Conservation (phyloP, 192 early-diverging fungal genomes). For the Lobosporangium transversale region DNA sequence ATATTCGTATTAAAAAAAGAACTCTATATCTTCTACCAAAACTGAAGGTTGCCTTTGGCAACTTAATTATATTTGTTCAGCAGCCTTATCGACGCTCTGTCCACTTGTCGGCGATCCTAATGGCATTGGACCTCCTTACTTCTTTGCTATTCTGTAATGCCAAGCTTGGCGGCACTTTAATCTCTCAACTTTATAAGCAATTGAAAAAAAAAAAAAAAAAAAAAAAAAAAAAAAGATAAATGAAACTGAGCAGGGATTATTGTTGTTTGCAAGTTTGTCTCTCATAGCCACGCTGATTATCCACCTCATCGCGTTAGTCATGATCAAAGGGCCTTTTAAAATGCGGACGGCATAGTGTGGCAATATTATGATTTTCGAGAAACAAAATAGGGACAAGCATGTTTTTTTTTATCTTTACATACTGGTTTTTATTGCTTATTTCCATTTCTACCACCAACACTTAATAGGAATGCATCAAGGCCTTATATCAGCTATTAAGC, state of each 20-base stretch:
- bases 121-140: conserved; percentile 88
- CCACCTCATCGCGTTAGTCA: conserved; percentile 90
- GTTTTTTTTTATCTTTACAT: conserved; percentile 99
- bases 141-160: conserved; percentile 96
- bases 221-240: too few species aligned
- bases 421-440: conserved; percentile 83
- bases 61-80: conserved; percentile 91
- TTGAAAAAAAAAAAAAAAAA: too few species aligned
- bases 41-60: conserved; percentile 52
- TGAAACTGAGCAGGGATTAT: neutral
- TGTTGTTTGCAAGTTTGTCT: neutral
- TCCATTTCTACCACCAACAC: conserved; percentile 89
- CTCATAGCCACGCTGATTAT: conserved; percentile 88
- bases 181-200: conserved; percentile 85
- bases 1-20: too few species aligned
- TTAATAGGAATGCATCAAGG: conserved; percentile 86
- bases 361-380: neutral
- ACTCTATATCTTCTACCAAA: conserved; percentile 24
- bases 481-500: conserved; percentile 87
- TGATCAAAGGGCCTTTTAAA: conserved; percentile 67
- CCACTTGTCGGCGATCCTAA: conserved; percentile 81
- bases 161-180: conserved; percentile 79
- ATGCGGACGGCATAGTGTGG: neutral
- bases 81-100: conserved; percentile 86
- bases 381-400: conserved; percentile 91